Evolutionary conservation across 768 basidiomycete genomes (phyloP).

Genomic region (Phanerochaete carnosa): DNA sequence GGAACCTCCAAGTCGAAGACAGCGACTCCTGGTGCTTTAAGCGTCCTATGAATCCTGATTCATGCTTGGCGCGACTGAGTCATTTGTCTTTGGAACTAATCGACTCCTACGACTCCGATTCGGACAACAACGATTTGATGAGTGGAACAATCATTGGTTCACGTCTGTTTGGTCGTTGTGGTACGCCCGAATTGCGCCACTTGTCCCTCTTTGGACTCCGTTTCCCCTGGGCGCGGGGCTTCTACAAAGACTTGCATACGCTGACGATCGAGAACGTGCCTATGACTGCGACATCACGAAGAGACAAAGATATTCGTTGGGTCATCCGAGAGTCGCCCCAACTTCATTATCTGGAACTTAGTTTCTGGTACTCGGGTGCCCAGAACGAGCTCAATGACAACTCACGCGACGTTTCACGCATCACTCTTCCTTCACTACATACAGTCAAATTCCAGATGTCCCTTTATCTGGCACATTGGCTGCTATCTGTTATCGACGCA

Average conservation of each 20-base stretch:
- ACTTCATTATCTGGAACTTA: background rate
- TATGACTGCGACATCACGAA: background rate
- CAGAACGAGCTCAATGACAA: background rate
- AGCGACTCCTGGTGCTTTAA: background rate
- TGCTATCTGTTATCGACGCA: background rate
- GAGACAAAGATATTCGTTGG: background rate
- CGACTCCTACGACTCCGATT: too few relatives aligned
- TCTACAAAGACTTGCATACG: background rate
- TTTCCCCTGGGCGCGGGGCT: background rate
- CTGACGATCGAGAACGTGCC: background rate
- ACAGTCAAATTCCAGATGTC: background rate
- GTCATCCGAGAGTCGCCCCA: background rate
- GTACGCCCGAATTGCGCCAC: background rate
- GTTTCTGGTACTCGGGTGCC: background rate
- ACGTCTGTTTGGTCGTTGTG: background rate
- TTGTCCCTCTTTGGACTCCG: background rate
- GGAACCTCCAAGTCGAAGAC: too few relatives aligned
- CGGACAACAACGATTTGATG: too few relatives aligned
- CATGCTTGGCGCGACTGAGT: too few relatives aligned
- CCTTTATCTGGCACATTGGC: background rate
- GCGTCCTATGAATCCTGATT: background rate
- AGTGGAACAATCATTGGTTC: background rate
- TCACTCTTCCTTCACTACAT: background rate
- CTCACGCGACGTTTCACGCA: background rate
- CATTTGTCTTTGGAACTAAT: too few relatives aligned